Evolutionary conservation across 1,139 yeast genomes (phyloP).

Genomic region (Suhomyces panamericanus): DNA sequence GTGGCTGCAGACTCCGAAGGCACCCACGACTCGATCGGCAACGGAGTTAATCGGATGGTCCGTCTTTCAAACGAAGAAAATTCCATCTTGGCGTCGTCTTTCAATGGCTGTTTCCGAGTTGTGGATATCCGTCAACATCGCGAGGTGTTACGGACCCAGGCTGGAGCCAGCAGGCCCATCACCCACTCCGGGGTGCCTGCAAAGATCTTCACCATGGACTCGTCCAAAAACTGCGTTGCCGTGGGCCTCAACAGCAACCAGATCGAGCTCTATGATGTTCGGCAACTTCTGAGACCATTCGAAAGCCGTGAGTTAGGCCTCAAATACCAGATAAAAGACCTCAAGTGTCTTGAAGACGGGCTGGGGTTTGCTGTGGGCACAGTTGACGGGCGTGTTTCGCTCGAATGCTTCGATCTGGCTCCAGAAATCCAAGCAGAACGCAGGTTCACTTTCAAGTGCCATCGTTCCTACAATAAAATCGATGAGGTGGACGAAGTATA

Average conservation of each 20-base stretch:
- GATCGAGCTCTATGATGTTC: constrained; percentile 59
- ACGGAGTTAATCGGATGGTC: constrained; percentile 34
- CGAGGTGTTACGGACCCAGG: constrained; percentile 13
- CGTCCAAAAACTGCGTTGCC: constrained; percentile 47
- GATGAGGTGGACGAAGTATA: constrained; percentile 62
- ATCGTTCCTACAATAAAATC: constrained; percentile 47
- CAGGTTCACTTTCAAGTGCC: constrained; percentile 84
- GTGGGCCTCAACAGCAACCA: constrained; percentile 57
- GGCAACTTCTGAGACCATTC: constrained; percentile 45
- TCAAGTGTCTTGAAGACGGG: constrained; percentile 58
- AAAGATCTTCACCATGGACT: constrained; percentile 69
- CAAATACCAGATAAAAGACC: constrained; percentile 65
- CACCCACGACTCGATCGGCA: constrained; percentile 16
- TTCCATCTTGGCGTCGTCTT: constrained; percentile 51
- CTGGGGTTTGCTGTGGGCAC: constrained; percentile 78
- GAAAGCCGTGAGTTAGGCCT: constrained; percentile 69
- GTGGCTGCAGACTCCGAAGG: constrained; percentile 11
- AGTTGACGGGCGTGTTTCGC: constrained; percentile 82
- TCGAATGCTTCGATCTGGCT: constrained; percentile 65
- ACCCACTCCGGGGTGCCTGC: constrained; percentile 12
- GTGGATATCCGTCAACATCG: constrained; percentile 30
- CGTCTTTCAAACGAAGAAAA: constrained; percentile 27
- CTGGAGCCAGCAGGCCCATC: neutral
- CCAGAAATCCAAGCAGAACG: constrained; percentile 44
- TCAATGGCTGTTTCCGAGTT: constrained; percentile 50